These are phyloP conservation scores for Phytomonas francai DNA, from an alignment of 208 protist genomes.

Conservation along the genomic window DNA sequence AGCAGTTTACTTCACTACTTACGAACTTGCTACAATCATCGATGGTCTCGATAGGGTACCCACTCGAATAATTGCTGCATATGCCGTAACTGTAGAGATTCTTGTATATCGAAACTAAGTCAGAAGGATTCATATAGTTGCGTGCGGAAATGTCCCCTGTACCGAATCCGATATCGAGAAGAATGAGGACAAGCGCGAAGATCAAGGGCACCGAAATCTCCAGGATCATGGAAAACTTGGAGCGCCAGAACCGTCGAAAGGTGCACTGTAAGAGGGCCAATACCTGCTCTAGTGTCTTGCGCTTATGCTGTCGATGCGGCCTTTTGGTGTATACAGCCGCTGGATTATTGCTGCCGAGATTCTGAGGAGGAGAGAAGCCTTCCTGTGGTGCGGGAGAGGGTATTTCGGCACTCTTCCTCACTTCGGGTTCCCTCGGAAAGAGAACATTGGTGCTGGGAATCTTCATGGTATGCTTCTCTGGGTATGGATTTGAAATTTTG, in stretches of 20 bases:
- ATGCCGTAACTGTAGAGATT: conserved; percentile 23
- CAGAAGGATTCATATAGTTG: conserved; percentile 1
- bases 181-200: conserved; percentile 33
- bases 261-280: conserved; percentile 32
- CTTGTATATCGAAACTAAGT: conserved; percentile 14
- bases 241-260: conserved; percentile 21
- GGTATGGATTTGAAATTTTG: too few species aligned
- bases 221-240: conserved; percentile 17
- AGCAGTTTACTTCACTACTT: conserved; percentile 4
- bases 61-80: conserved; percentile 13
- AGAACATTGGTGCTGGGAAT: too few species aligned
- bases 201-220: conserved; percentile 41
- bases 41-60: conserved; percentile 21
- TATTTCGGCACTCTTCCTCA: too few species aligned
- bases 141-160: conserved; percentile 12
- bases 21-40: conserved; percentile 11
- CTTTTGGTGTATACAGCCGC: too few species aligned
- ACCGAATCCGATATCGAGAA: conserved; percentile 32
- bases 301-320: too few species aligned
- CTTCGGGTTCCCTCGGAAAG: too few species aligned
- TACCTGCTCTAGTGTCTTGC: conserved; percentile 15
- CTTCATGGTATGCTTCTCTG: too few species aligned
- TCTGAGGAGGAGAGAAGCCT: too few species aligned
- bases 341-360: too few species aligned
- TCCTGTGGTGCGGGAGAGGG: too few species aligned